Evolutionary conservation across 2,329 filamentous ascomycete genomes (phyloP).

Genomic region (Diaporthe vaccinii): DNA sequence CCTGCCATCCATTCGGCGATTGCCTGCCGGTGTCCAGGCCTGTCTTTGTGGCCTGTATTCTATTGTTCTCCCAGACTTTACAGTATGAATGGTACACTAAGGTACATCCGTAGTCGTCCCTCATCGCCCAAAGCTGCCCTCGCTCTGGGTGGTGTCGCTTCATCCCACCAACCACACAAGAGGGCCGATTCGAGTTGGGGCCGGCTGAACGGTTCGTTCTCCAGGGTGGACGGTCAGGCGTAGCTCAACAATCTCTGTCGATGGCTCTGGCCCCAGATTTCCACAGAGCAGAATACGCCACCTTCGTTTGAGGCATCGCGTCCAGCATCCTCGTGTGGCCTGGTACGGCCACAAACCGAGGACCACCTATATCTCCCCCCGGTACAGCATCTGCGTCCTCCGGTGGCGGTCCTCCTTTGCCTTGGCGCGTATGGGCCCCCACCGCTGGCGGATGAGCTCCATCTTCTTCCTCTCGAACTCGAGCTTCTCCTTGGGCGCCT

Average conservation of each 20-base stretch:
- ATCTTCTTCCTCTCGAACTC: constrained; percentile 59
- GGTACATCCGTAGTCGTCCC: background rate
- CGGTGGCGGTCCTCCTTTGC: constrained; percentile 69
- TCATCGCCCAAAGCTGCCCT: background rate
- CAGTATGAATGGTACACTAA: constrained; percentile 8
- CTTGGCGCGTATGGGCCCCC: constrained; percentile 68
- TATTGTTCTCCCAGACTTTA: constrained; percentile 15
- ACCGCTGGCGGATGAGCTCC: constrained; percentile 65
- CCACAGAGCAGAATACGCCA: background rate
- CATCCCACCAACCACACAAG: background rate
- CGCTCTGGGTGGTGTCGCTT: too few relatives aligned
- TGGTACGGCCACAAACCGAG: background rate
- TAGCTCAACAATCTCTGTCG: background rate
- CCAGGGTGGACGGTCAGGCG: background rate
- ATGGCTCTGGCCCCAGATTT: background rate
- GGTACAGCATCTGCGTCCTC: constrained; percentile 66
- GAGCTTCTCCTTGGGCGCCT: constrained; percentile 62
- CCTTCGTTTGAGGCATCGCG: background rate
- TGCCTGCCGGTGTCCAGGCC: constrained; percentile 1
- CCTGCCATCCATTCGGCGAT: background rate
- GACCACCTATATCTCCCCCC: constrained; percentile 62
- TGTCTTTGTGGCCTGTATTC: background rate
- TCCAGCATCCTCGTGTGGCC: background rate
- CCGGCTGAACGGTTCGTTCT: background rate
- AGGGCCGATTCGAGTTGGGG: background rate